Base-by-base conservation (phyloP, 225 moss, liverwort and hornwort genomes). In the Thuidium tamariscinum region DNA sequence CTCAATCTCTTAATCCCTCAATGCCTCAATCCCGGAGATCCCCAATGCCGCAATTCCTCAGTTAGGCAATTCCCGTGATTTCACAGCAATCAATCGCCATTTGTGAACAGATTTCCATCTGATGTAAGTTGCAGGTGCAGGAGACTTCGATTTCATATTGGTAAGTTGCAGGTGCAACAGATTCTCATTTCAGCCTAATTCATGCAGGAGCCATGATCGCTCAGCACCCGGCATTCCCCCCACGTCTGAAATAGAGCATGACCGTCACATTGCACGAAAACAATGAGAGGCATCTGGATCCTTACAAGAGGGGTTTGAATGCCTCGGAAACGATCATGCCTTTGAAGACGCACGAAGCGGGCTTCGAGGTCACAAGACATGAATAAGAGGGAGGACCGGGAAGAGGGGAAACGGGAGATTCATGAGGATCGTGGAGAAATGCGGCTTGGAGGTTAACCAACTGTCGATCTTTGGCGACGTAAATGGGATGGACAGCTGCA, bases 401-500 rank as follows among this genome's bases (percentile, higher is more conserved):
- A 67, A 55, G 63, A 29, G 52, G 41, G 27, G 12, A 62, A 77
- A 72, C 39, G 64, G 77, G 89, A 91, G 89, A 89, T 87, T 26
- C 51, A 59, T 64, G 82, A 74, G 64, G 87, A 44, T 34, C 56
- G 71, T 86, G 88, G 86, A 84, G 86, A 34, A 67, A 49, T 82
- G 66, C 72, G 89, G 72, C 71, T 20, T 73, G 82, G 89, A 77
- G 64, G 86, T 80, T 87, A 84, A 82, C 80, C 41, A 88, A 86
- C 84, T 83, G 85, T 74, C 65, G 11, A 83, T 79, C 32, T 80
- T 78, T 32, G 61, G 69, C 61, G 46, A 61, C 56, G 34, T 29
- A 42, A 60, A 16, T 30, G 67, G 57, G 42, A 15, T 44, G 30
- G 77, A 13, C 46, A 57, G 18, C 32, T 74, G 60, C 36, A 44